These are phyloP conservation scores for slime mould (Dictyostelium discoideum) DNA, from an alignment of 78 protist species.

Conservation along the genomic window DNA sequence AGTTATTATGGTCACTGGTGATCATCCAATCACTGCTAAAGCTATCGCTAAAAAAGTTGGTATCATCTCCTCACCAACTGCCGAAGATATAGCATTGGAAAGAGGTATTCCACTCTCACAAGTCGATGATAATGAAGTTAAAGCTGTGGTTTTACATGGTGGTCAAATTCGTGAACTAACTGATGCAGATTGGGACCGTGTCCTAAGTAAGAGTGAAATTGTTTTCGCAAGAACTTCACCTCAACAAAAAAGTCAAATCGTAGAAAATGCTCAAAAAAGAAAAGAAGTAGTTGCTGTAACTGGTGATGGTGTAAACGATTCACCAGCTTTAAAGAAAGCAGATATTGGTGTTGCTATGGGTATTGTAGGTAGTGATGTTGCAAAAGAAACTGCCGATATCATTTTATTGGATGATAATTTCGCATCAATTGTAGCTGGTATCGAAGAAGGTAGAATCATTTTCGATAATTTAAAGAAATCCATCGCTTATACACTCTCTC, in stretches of 20 bases:
- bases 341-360: slow-evolving; percentile 98
- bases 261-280: slow-evolving; percentile 87
- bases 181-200: slow-evolving; percentile 80
- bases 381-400: slow-evolving; percentile 97
- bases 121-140: slow-evolving; percentile 51
- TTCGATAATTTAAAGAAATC: slow-evolving; percentile 82
- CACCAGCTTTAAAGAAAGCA: slow-evolving; percentile 97
- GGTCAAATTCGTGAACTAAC: slow-evolving; percentile 69
- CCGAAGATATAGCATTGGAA: slow-evolving; percentile 77
- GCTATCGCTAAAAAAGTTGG: slow-evolving; percentile 92
- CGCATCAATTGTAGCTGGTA: slow-evolving; percentile 93
- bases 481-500: slow-evolving; percentile 77
- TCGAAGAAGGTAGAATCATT: slow-evolving; percentile 89
- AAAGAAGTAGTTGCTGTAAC: slow-evolving; percentile 94
- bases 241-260: slow-evolving; percentile 95
- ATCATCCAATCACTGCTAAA: slow-evolving; percentile 97
- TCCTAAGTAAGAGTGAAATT: slow-evolving; percentile 71
- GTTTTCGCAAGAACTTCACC: slow-evolving; percentile 98
- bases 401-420: slow-evolving; percentile 97
- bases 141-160: slow-evolving; percentile 78
- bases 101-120: slow-evolving; percentile 48
- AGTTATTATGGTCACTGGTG: slow-evolving; percentile 99
- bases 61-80: slow-evolving; percentile 68
- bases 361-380: slow-evolving; percentile 96
- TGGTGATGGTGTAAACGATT: slow-evolving; percentile 99